Base-by-base conservation (phyloP, 106 monocot species). In the Phalaenopsis aphrodite region DNA sequence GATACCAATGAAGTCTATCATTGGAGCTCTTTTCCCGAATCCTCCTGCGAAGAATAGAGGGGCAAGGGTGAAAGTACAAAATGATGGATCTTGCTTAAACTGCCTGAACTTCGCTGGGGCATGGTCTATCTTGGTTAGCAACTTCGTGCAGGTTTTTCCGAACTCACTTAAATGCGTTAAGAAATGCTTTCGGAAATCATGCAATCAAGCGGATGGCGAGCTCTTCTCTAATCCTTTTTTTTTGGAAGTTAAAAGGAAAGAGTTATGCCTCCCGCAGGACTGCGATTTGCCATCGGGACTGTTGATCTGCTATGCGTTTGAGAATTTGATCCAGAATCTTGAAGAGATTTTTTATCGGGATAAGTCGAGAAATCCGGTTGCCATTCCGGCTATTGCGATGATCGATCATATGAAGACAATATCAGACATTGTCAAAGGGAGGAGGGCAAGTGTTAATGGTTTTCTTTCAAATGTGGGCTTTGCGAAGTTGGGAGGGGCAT, bases 401-500 rank as follows among this genome's bases (percentile, higher is more conserved):
- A 79, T 81, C 37, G 79, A 87, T 77, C 80, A 83, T 42, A 38
- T 87, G 75, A 85, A 78, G 75, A 36, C 85, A 66, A 71, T 90
- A 36, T 69, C 81, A 21, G 69, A 88, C 8, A 65, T 90, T 55
- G 76, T 90, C 18, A 82, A 76, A 45, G 83, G 85, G 55, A 91
- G 78, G 73, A 82, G 88, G 38, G 83, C 77, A 21, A 81, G 85
- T 75, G 83, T 87, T 37, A 81, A 84, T 71, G 87, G 82, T 2
- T 87, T 93, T 56, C 80, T 89, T 30, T 87, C 87, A 49, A 89
- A 83, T 72, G 52, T 91, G 65, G 77, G 78, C 23, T 93, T 93
- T 81, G 88, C 93, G 10, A 87, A 87, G 80, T 87, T 91, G 19
- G 88, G 88, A 78, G 88, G 86, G 39, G 71, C 79, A n/a, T 81